Conservation (phyloP, 2,329 filamentous ascomycete species). For the Trichoderma afroharzianum region DNA sequence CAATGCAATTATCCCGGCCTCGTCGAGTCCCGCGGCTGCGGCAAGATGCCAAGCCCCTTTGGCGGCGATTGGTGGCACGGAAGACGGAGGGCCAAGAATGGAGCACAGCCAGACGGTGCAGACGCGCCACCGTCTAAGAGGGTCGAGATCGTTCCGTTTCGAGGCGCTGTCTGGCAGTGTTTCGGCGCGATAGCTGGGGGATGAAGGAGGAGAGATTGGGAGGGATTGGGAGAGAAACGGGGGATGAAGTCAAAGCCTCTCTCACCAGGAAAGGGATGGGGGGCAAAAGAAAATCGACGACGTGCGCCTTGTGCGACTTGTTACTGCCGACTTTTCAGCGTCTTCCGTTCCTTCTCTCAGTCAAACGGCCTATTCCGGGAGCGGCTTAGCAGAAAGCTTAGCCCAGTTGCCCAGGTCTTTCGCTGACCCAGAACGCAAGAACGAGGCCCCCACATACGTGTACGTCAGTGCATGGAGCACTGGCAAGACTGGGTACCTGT, state of each 20-base stretch:
- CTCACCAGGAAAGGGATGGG: background rate
- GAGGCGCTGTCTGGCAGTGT: background rate
- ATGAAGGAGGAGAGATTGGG: background rate
- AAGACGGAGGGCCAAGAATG: background rate
- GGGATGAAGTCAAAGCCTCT: background rate
- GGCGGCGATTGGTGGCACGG: constrained; percentile 4
- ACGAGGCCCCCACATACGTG: background rate
- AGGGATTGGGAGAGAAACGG: background rate
- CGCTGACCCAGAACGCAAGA: background rate
- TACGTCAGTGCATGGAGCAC: background rate
- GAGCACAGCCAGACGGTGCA: background rate
- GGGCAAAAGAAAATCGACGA: background rate
- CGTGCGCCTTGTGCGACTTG: constrained; percentile 1
- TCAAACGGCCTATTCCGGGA: background rate
- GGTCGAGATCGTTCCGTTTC: background rate
- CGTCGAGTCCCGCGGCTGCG: constrained; percentile 6
- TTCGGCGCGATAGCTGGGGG: background rate
- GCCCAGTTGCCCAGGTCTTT: background rate
- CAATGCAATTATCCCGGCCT: background rate
- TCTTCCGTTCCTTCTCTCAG: background rate
- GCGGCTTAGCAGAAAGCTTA: constrained; percentile 11
- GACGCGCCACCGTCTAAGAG: background rate
- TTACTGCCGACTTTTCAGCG: constrained; percentile 6
- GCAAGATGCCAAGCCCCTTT: constrained; percentile 6
- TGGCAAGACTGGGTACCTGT: background rate